These are phyloP conservation scores for Cokeromyces recurvatus DNA, from an alignment of 371 early-diverging fungal species.

Conservation along the genomic window DNA sequence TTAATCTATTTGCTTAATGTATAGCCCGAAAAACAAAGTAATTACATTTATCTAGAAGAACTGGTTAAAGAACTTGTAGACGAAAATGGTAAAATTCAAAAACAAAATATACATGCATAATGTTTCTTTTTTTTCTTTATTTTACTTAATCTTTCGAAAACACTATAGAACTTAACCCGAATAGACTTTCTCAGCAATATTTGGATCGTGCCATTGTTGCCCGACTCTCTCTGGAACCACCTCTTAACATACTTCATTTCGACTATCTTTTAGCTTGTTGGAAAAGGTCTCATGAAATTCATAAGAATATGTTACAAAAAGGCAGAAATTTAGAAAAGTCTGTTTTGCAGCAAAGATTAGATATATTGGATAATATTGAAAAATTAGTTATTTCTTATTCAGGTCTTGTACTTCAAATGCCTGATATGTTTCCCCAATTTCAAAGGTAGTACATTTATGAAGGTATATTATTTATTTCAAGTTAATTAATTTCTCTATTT, in stretches of 20 bases:
- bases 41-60: slow-evolving; percentile 33
- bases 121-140: too few relatives aligned
- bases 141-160: too few relatives aligned
- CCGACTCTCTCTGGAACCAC: slow-evolving; percentile 66
- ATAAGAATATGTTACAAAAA: slow-evolving; percentile 39
- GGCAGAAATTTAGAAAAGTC: slow-evolving; percentile 54
- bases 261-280: slow-evolving; percentile 80
- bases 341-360: slow-evolving; percentile 54
- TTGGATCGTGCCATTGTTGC: slow-evolving; percentile 77
- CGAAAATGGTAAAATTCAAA: slow-evolving; percentile 22
- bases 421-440: slow-evolving; percentile 85
- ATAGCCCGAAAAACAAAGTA: slow-evolving; percentile 31
- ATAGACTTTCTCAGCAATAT: slow-evolving; percentile 43
- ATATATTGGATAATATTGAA: slow-evolving; percentile 50
- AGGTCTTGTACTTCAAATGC: slow-evolving; percentile 79
- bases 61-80: slow-evolving; percentile 38
- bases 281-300: slow-evolving; percentile 60
- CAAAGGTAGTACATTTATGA: slow-evolving; percentile 56
- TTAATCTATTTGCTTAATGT: too few relatives aligned
- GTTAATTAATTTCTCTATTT: not conserved
- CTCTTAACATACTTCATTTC: slow-evolving; percentile 50
- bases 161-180: too few relatives aligned
- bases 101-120: not conserved
- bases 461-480: too few relatives aligned
- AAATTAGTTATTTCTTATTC: slow-evolving; percentile 75